These are phyloP conservation scores for Arachis stenosperma DNA, from an alignment of 306 rosid species.

Conservation along the genomic window DNA sequence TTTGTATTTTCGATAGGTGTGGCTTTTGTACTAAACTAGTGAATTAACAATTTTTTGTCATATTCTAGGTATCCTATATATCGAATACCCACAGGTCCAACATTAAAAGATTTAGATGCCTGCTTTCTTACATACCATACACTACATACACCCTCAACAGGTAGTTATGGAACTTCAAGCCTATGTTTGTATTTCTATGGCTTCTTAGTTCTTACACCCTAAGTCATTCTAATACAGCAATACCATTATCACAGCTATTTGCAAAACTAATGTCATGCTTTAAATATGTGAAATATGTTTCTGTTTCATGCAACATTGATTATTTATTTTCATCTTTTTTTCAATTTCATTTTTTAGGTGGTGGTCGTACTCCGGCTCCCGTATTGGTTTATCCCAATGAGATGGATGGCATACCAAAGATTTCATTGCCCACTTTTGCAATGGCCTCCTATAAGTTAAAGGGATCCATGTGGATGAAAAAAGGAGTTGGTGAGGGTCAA, in stretches of 20 bases:
- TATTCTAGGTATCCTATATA: slow-evolving; percentile 84
- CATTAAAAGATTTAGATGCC: slow-evolving; percentile 80
- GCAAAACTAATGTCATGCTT: slow-evolving; percentile 8
- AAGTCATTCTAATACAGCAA: slow-evolving; percentile 23
- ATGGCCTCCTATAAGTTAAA: slow-evolving; percentile 85
- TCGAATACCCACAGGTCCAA: slow-evolving; percentile 86
- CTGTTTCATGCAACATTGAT: slow-evolving; percentile 9
- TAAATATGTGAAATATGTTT: slow-evolving; percentile 23
- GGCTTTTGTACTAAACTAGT: slow-evolving; percentile 23
- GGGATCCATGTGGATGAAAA: slow-evolving; percentile 71
- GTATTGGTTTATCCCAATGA: slow-evolving; percentile 62
- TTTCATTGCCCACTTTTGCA: slow-evolving; percentile 69
- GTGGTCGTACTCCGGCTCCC: slow-evolving; percentile 54
- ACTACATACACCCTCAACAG: slow-evolving; percentile 68
- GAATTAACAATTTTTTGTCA: slow-evolving; percentile 41
- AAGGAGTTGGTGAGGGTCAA: slow-evolving; percentile 57
- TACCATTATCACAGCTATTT: background rate
- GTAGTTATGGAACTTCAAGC: slow-evolving; percentile 42
- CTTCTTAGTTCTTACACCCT: slow-evolving; percentile 4
- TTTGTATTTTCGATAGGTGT: slow-evolving; percentile 1
- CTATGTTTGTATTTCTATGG: slow-evolving; percentile 21
- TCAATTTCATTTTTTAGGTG: slow-evolving; percentile 49
- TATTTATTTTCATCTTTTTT: slow-evolving; percentile 26
- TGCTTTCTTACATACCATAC: slow-evolving; percentile 82
- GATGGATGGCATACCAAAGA: slow-evolving; percentile 61